phyloP scores from a whole-genome alignment of 768 basidiomycete species.

The Mycena metata region DNA sequence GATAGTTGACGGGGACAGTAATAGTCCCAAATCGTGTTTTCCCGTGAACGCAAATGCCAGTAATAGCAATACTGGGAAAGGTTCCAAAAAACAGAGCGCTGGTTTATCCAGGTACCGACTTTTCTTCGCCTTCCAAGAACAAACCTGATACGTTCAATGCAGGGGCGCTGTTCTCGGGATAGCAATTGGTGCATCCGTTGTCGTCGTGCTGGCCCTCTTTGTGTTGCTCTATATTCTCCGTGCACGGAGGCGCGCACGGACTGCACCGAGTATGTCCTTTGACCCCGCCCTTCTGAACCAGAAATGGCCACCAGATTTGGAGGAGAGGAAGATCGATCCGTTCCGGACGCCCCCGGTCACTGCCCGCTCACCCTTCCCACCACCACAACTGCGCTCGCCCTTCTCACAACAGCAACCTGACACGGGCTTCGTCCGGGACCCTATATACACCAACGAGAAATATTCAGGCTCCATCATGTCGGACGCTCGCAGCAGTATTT shows the following conservation, averaged over 20 bases:
- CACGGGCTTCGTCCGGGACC: slow-evolving; percentile 47
- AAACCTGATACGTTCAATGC: slow-evolving; percentile 9
- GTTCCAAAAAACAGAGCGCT: not conserved
- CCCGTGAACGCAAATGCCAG: not conserved
- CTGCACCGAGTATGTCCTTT: slow-evolving; percentile 36
- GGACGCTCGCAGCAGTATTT: slow-evolving; percentile 44
- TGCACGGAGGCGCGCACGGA: slow-evolving; percentile 52
- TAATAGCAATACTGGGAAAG: not conserved
- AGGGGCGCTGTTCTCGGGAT: slow-evolving; percentile 64
- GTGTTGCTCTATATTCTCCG: slow-evolving; percentile 60
- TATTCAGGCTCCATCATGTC: slow-evolving; percentile 48
- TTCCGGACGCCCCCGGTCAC: slow-evolving; percentile 16
- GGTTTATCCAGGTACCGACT: slow-evolving; percentile 39
- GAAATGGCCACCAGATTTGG: slow-evolving; percentile 30
- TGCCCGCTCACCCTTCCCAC: slow-evolving; percentile 21
- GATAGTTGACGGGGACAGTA: slow-evolving; percentile 48
- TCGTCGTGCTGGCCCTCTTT: slow-evolving; percentile 55
- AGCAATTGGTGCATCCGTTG: slow-evolving; percentile 55
- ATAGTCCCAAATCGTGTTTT: slow-evolving; percentile 19
- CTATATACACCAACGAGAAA: slow-evolving; percentile 51
- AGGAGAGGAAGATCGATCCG: slow-evolving; percentile 23
- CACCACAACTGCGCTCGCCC: too few species aligned
- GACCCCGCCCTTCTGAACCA: slow-evolving; percentile 45
- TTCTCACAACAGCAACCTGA: not conserved
- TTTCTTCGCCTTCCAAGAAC: not conserved